Base-by-base conservation (phyloP, 1,284 basidiomycete genomes). In the Flammula alnicola region DNA sequence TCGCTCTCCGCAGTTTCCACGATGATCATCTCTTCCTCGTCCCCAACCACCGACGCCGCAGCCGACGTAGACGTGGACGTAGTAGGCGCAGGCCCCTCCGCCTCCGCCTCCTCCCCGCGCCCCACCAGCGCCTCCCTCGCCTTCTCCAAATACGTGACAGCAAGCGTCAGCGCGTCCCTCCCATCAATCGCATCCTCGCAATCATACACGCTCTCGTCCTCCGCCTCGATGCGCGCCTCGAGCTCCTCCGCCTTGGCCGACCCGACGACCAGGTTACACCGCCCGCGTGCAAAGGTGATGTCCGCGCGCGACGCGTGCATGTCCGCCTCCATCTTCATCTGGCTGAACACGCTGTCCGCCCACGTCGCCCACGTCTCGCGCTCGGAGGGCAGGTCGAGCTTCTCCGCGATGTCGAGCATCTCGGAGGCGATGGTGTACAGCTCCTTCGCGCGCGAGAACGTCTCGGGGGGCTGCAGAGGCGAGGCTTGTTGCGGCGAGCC, bases 381-480 rank as follows among this genome's bases (percentile, higher is more conserved):
- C 52, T 80, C 74, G 0, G 66, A 55, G 0, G 76, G 61, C 4
- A 58, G 49, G 0, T 71, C 62, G 12, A 85, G 67, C 35, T 79
- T 80, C 57, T 84, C 83, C 0, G 83, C 75, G 19, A 84, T 69
- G 32, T 77, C 69, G 10, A 85, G 69, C n/a, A 85, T 79, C 54
- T 83, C 80, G 5, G 76, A 73, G 3, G 79, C 83, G 49, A 85
- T 77, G 11, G 79, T 82, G 65, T 76, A 82, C 3, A 86, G 75
- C 60, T 83, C 77, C 50, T 76, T 78, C 0, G 78, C 74, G 3
- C 83, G 77, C 4, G 80, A 80, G 63, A 83, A 83, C 1, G 68
- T 59, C 39, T 63, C 63, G 17, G 54, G 51, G 23, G 51, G 37
- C 20, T 51, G 54, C 20, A 56, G 47, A 33, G 54, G 46, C 35